Evolutionary conservation across 176 grass and related monocot species (phyloP).

Genomic region (Cenchrus fungigraminus): DNA sequence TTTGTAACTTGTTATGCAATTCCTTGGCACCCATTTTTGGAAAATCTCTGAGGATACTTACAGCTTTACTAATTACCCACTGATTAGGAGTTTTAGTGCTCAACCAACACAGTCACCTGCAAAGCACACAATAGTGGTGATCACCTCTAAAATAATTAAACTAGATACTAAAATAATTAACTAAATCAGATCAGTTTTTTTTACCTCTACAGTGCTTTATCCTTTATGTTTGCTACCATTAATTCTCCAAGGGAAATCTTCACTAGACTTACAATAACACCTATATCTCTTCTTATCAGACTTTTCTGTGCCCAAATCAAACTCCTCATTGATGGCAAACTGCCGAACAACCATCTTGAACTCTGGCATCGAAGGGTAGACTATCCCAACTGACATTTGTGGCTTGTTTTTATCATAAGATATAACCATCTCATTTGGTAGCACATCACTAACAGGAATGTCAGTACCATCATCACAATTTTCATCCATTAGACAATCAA

Average conservation of each 20-base stretch:
- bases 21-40: background rate
- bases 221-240: background rate
- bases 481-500: too few relatives aligned
- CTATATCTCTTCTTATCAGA: background rate
- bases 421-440: conserved; percentile 6
- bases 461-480: background rate
- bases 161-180: background rate
- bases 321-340: background rate
- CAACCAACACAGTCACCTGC: background rate
- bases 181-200: background rate
- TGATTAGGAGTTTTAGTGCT: background rate
- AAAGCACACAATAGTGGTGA: background rate
- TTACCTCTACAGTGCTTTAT: background rate
- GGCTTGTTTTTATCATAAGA: conserved; percentile 17
- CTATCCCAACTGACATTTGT: background rate
- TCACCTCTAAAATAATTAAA: background rate
- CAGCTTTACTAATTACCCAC: conserved; percentile 3
- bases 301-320: background rate
- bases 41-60: background rate
- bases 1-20: background rate
- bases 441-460: background rate
- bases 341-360: background rate
- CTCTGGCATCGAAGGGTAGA: conserved; percentile 2
- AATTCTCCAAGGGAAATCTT: background rate
- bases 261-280: background rate